These are phyloP conservation scores for Nakazawaea laoshanensis DNA, from an alignment of 805 yeast species.

Conservation along the genomic window DNA sequence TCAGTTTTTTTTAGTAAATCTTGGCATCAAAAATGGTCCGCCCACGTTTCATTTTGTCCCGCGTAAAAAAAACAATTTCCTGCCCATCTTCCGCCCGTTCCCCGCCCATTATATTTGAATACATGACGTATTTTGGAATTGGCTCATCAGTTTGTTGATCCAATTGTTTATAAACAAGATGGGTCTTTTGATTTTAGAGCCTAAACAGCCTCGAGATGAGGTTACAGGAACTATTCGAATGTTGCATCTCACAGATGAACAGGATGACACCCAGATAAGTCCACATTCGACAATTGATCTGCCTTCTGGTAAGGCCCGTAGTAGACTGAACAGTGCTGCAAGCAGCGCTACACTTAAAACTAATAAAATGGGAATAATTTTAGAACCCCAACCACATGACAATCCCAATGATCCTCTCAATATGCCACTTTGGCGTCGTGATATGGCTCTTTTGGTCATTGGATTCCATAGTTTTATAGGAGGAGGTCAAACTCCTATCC, in stretches of 20 bases:
- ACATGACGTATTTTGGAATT: too few species aligned
- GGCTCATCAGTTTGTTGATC: too few species aligned
- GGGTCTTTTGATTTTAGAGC: slow-evolving; percentile 33
- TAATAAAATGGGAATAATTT: slow-evolving; percentile 38
- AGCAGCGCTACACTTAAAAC: slow-evolving; percentile 26
- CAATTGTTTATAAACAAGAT: too few species aligned
- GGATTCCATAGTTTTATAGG: slow-evolving; percentile 52
- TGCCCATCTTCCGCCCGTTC: too few species aligned
- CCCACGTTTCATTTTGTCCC: too few species aligned
- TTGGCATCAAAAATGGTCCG: too few species aligned
- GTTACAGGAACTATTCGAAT: slow-evolving; percentile 45
- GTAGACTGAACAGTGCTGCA: slow-evolving; percentile 3
- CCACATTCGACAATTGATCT: too few species aligned
- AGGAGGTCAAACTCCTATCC: slow-evolving; percentile 54
- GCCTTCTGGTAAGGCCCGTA: too few species aligned
- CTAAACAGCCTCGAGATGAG: slow-evolving; percentile 20
- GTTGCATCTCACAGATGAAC: slow-evolving; percentile 19
- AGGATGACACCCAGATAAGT: too few species aligned
- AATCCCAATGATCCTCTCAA: slow-evolving; percentile 58
- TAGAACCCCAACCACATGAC: slow-evolving; percentile 56
- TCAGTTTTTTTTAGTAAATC: too few species aligned
- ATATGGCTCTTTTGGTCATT: slow-evolving; percentile 39
- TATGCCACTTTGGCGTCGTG: slow-evolving; percentile 57
- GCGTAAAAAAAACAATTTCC: too few species aligned
- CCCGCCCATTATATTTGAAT: too few species aligned